These are phyloP conservation scores for Leccinum rimulosum DNA, from an alignment of 768 basidiomycete genomes.

Conservation along the genomic window DNA sequence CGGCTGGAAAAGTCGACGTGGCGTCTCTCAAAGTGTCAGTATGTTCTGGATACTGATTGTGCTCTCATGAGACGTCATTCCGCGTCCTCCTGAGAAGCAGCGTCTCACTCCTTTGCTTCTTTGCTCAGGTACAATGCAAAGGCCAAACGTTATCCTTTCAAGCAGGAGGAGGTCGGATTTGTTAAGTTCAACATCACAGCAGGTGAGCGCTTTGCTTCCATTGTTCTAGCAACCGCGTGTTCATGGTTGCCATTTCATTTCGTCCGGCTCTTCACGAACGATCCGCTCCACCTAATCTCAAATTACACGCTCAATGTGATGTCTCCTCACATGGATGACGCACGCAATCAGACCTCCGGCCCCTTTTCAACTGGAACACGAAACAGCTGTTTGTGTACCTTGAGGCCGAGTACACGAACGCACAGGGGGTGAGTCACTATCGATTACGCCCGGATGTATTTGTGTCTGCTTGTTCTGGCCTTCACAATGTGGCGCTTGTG, in stretches of 20 bases:
- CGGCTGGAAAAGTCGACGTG: slow-evolving; percentile 57
- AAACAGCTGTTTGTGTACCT: slow-evolving; percentile 90
- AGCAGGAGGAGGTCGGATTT: slow-evolving; percentile 74
- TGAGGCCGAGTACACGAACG: slow-evolving; percentile 76
- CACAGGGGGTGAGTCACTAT: slow-evolving; percentile 58
- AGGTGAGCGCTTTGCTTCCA: slow-evolving; percentile 48
- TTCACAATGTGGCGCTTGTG: slow-evolving; percentile 16
- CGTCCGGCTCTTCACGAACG: slow-evolving; percentile 7
- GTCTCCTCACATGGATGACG: slow-evolving; percentile 2
- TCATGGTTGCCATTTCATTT: slow-evolving; percentile 29
- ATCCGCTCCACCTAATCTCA: slow-evolving; percentile 7
- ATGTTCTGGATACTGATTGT: not conserved
- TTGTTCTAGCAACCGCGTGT: slow-evolving; percentile 21
- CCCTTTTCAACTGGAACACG: slow-evolving; percentile 95
- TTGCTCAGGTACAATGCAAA: slow-evolving; percentile 44
- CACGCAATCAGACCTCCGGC: slow-evolving; percentile 58
- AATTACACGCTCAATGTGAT: slow-evolving; percentile 15
- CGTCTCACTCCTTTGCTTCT: slow-evolving; percentile 12
- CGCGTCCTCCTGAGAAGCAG: slow-evolving; percentile 8
- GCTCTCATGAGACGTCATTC: slow-evolving; percentile 9
- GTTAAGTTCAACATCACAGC: slow-evolving; percentile 80
- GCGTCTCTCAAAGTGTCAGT: slow-evolving; percentile 77
- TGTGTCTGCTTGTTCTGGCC: slow-evolving; percentile 8
- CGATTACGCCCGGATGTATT: not conserved
- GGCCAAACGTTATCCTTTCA: slow-evolving; percentile 52